Base-by-base conservation (phyloP, 2,329 filamentous ascomycete species). In the Penicillium sp. region DNA sequence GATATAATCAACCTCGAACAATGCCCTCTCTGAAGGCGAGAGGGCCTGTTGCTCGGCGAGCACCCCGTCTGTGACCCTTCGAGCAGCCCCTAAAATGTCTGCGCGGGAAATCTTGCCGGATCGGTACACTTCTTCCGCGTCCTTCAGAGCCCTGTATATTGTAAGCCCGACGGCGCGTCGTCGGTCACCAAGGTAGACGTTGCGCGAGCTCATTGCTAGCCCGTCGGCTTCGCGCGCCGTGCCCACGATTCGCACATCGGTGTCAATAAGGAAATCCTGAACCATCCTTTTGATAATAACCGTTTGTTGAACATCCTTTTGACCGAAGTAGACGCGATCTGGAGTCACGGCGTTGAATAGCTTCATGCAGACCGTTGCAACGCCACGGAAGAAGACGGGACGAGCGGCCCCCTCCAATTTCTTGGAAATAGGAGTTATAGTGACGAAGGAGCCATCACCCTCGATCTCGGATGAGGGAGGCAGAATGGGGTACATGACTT, bases 271-370 rank as follows among this genome's bases (percentile, higher is more conserved):
- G 56, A 98, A 90, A 68, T 98, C 93, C 56, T 82, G 78, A 26
- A 96, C 86, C 80, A 98, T 83, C 36, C 86, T 82, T 61, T 81
- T 84, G 61, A 98, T 87, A 9, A 98, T 80, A 14, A 95, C 87
- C 0, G 89, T 95, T 71, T 98, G 93, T 74, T 98, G 93, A 16
- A 96, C 82, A 67, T 98, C 93, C 72, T 98, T 98, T 69, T 97
- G 93, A 3, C 93, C 93, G 73, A 98, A 96, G 71, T 95, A 93
- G 4, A 89, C 87, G 36, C 79, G 79, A 46, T 90, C 85, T 3
- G 88, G 85, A 54, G 81, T 77, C 37, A 88, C 83, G 44, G 89
- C 87, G 62, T 90, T 90, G 72, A 94, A 91, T 11, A 94, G 72
- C 71, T 94, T 98, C 80, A 91, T 93, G 73, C 90, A 96, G 1